Percentiles rank a stretch among this genome's conserved stretches.
phyloP scores from a whole-genome alignment of 306 rosid species.

The Prunus salicina region DNA sequence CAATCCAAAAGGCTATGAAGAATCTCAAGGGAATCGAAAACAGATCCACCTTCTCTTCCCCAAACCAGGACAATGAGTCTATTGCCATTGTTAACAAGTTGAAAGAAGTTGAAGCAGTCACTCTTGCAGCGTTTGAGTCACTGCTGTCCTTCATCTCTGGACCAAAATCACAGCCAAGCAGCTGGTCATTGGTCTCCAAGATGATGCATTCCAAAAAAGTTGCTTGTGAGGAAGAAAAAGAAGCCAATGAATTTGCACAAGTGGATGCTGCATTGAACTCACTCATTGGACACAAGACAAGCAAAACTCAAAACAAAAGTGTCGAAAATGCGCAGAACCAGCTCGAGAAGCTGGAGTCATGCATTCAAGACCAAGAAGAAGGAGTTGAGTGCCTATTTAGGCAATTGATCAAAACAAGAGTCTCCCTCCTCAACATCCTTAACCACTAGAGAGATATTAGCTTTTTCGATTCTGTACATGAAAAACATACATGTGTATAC shows the following conservation, averaged over 20 bases:
- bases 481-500: neutral
- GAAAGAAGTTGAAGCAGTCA: slow-evolving; percentile 30
- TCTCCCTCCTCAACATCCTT: slow-evolving; percentile 36
- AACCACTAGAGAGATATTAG: slow-evolving; percentile 10
- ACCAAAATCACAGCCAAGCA: slow-evolving; percentile 16
- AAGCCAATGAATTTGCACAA: slow-evolving; percentile 1
- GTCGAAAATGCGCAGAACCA: neutral
- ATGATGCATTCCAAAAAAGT: slow-evolving; percentile 5
- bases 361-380: slow-evolving; percentile 19
- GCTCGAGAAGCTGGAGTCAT: slow-evolving; percentile 12
- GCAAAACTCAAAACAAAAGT: neutral
- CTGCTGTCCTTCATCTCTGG: slow-evolving; percentile 27
- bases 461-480: neutral
- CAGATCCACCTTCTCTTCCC: neutral
- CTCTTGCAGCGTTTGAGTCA: slow-evolving; percentile 26
- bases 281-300: neutral
- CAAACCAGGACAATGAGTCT: slow-evolving; percentile 6
- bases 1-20: slow-evolving; percentile 23
- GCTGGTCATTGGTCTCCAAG: slow-evolving; percentile 31
- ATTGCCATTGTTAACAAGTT: slow-evolving; percentile 15
- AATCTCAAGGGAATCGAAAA: slow-evolving; percentile 5
- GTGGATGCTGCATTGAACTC: slow-evolving; percentile 8
- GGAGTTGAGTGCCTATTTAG: slow-evolving; percentile 18
- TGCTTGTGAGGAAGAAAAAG: neutral
- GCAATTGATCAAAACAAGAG: slow-evolving; percentile 39